phyloP scores from a whole-genome alignment of 2,329 filamentous ascomycete species.

The Dothideomycetes sp. region DNA sequence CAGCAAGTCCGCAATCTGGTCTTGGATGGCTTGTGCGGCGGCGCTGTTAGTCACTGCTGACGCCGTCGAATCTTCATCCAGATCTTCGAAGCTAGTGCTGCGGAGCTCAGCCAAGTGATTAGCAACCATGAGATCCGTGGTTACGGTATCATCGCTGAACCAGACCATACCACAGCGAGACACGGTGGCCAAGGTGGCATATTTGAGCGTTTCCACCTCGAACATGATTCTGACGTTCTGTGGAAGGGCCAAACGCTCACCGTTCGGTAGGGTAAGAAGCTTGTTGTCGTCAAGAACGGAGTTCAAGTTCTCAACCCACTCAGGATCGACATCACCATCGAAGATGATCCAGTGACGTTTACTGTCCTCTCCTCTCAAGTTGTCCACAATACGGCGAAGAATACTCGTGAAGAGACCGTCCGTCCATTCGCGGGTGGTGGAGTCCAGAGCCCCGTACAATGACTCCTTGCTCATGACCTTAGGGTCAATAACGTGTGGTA shows the following conservation, averaged over 20 bases:
- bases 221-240: slow-evolving; percentile 99
- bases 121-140: slow-evolving; percentile 79
- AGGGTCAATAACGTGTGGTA: slow-evolving; percentile 95
- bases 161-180: slow-evolving; percentile 99
- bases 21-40: slow-evolving; percentile 65
- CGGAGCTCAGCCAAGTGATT: slow-evolving; percentile 82
- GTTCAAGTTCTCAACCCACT: slow-evolving; percentile 99
- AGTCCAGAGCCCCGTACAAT: slow-evolving; percentile 89
- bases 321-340: slow-evolving; percentile 95
- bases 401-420: slow-evolving; percentile 98
- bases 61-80: slow-evolving; percentile 81
- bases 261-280: slow-evolving; percentile 88
- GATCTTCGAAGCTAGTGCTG: slow-evolving; percentile 78
- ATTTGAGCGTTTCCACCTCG: slow-evolving; percentile 94
- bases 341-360: slow-evolving; percentile 99
- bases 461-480: slow-evolving; percentile 99
- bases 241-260: slow-evolving; percentile 90
- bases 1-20: slow-evolving; percentile 68
- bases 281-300: slow-evolving; percentile 99
- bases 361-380: slow-evolving; percentile 88
- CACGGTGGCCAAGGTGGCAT: slow-evolving; percentile 95
- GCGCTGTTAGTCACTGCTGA: slow-evolving; percentile 49
- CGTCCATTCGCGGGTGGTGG: slow-evolving; percentile 96
- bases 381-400: slow-evolving; percentile 95
- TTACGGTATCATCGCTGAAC: slow-evolving; percentile 98